A percentile compares a stretch with the other conserved stretches of the same genome.
These are phyloP conservation scores for Musa balbisiana DNA, from an alignment of 202 grass and related monocot genomes.

Conservation along the genomic window DNA sequence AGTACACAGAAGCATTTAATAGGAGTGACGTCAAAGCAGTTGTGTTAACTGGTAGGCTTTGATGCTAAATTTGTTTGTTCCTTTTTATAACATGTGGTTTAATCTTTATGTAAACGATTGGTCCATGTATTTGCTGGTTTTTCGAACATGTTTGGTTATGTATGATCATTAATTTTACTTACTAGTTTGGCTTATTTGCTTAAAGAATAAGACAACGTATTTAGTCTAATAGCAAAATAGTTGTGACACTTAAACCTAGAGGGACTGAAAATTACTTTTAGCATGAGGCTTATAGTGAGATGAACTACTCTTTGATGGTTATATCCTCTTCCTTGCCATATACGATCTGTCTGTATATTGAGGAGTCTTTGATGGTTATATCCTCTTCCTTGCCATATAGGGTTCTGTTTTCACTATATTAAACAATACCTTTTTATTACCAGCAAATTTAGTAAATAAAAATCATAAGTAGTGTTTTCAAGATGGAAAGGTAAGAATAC, in stretches of 20 bases:
- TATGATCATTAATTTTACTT: background rate
- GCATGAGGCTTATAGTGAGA: too few species aligned
- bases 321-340: background rate
- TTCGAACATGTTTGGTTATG: background rate
- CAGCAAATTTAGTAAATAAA: too few species aligned
- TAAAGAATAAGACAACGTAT: too few species aligned
- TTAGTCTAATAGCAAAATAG: too few species aligned
- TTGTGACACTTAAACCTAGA: too few species aligned
- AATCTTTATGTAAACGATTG: background rate
- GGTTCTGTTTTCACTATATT: too few species aligned
- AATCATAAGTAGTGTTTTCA: too few species aligned
- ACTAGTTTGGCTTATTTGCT: too few species aligned
- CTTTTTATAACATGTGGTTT: background rate
- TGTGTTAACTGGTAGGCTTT: background rate
- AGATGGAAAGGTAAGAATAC: too few species aligned
- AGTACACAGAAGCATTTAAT: constrained; percentile 54
- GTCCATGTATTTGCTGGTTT: background rate
- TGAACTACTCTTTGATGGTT: too few species aligned
- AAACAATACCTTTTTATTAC: too few species aligned
- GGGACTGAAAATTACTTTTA: background rate
- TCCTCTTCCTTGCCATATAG: background rate
- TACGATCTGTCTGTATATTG: background rate
- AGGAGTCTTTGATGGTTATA: background rate
- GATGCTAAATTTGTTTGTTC: background rate
- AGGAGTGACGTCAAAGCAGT: constrained; percentile 78